phyloP scores from a whole-genome alignment of 2,329 filamentous ascomycete species.

The Cephalotrichum gorgonifer region DNA sequence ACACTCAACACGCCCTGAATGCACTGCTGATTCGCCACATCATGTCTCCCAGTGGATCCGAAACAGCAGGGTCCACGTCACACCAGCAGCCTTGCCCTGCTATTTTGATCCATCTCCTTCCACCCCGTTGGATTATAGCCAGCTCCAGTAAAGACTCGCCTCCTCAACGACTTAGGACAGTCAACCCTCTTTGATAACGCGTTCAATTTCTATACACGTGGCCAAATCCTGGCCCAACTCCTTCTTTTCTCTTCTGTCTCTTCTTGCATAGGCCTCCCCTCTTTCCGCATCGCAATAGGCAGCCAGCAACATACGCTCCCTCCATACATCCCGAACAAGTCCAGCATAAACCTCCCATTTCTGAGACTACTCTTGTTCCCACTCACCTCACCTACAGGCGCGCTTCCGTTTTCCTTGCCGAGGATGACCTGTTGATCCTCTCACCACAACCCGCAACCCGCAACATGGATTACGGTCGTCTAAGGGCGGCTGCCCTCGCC shows the following conservation, averaged over 20 bases:
- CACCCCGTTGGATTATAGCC: not conserved
- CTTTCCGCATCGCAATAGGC: not conserved
- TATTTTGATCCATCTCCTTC: not conserved
- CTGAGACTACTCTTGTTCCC: not conserved
- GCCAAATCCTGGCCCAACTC: not conserved
- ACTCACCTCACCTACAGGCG: not conserved
- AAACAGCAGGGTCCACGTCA: not conserved
- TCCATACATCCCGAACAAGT: not conserved
- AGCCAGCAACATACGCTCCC: not conserved
- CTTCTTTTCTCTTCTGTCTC: not conserved
- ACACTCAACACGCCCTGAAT: not conserved
- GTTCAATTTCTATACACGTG: not conserved
- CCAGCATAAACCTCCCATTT: not conserved
- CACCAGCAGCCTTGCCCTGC: not conserved
- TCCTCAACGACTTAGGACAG: not conserved
- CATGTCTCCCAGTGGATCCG: not conserved
- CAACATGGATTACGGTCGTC: conserved; percentile 59
- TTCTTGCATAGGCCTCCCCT: not conserved
- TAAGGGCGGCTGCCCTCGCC: conserved; percentile 79
- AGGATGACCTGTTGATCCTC: not conserved
- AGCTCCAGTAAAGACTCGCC: not conserved
- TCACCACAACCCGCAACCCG: not conserved
- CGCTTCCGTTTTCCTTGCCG: not conserved
- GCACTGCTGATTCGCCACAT: not conserved
- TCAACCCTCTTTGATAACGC: not conserved